These are phyloP conservation scores for Pyrus betulifolia DNA, from an alignment of 306 rosid species.

Conservation along the genomic window DNA sequence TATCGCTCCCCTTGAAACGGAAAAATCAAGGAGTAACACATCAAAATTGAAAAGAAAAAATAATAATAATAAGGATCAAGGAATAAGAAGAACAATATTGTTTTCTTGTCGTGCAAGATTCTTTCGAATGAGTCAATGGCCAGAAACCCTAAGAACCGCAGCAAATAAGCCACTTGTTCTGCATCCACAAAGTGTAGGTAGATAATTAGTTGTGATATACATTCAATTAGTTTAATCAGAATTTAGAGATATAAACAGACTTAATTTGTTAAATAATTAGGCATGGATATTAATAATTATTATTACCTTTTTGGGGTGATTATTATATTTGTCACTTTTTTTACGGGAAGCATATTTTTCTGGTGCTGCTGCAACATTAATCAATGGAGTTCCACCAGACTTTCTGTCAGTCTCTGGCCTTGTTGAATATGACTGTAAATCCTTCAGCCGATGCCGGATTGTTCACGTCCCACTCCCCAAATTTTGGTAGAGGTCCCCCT, in stretches of 20 bases:
- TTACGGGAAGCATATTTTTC: slow-evolving; percentile 22
- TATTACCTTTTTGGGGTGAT: slow-evolving; percentile 35
- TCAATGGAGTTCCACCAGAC: slow-evolving; percentile 31
- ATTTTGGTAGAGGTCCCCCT: slow-evolving; percentile 60
- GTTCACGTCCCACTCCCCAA: slow-evolving; percentile 94
- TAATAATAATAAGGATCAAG: background rate
- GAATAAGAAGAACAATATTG: background rate
- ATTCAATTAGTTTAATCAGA: background rate
- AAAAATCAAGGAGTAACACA: background rate
- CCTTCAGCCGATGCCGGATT: slow-evolving; percentile 82
- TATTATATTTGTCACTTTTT: slow-evolving; percentile 14
- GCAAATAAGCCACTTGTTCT: slow-evolving; percentile 65
- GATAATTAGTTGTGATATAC: background rate
- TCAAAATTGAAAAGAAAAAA: background rate
- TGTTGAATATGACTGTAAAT: slow-evolving; percentile 67
- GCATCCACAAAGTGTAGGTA: slow-evolving; percentile 7
- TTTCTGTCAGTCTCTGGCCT: slow-evolving; percentile 74
- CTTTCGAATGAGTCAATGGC: background rate
- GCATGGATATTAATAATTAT: background rate
- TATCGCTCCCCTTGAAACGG: background rate
- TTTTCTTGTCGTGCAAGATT: background rate
- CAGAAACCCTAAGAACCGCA: slow-evolving; percentile 9
- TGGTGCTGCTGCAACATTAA: slow-evolving; percentile 21
- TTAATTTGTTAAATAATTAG: background rate
- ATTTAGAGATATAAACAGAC: background rate